A percentile compares a stretch with the other conserved stretches of the same genome.
Conservation (phyloP, 768 basidiomycete species). For the Calocybe indica region DNA sequence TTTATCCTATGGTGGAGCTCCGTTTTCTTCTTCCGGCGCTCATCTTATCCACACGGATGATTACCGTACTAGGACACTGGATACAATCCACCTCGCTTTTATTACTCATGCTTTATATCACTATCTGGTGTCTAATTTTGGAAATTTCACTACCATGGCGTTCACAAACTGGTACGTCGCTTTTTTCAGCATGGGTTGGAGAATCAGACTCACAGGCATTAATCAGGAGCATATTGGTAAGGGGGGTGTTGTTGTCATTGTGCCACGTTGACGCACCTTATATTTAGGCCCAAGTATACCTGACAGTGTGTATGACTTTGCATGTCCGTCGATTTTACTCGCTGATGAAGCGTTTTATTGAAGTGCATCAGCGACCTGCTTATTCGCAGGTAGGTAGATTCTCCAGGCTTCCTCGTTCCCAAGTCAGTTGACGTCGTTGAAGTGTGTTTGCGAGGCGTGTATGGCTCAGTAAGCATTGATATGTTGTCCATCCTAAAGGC, state of each 20-base stretch:
- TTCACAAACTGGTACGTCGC: slow-evolving; percentile 22
- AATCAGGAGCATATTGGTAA: too few relatives aligned
- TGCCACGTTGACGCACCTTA: too few relatives aligned
- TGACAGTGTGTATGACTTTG: slow-evolving; percentile 16
- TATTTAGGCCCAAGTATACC: slow-evolving; percentile 17
- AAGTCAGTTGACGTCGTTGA: not conserved
- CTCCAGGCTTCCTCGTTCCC: not conserved
- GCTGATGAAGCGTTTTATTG: not conserved
- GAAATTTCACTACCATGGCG: slow-evolving; percentile 17
- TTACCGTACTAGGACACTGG: slow-evolving; percentile 21
- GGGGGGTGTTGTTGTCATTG: too few relatives aligned
- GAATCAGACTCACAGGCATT: too few relatives aligned
- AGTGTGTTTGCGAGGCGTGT: slow-evolving; percentile 22
- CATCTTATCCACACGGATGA: not conserved
- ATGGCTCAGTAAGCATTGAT: slow-evolving; percentile 13
- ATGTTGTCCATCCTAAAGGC: not conserved
- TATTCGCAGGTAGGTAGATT: slow-evolving; percentile 22
- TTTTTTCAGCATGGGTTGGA: not conserved
- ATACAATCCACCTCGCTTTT: slow-evolving; percentile 26
- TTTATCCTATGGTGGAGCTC: slow-evolving; percentile 18
- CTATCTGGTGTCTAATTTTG: slow-evolving; percentile 28
- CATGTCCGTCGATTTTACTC: not conserved
- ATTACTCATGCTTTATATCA: slow-evolving; percentile 28
- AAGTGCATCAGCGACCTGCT: slow-evolving; percentile 24
- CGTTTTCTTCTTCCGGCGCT: not conserved